phyloP scores from a whole-genome alignment of 768 basidiomycete genomes.

The Lactifluus volemus region DNA sequence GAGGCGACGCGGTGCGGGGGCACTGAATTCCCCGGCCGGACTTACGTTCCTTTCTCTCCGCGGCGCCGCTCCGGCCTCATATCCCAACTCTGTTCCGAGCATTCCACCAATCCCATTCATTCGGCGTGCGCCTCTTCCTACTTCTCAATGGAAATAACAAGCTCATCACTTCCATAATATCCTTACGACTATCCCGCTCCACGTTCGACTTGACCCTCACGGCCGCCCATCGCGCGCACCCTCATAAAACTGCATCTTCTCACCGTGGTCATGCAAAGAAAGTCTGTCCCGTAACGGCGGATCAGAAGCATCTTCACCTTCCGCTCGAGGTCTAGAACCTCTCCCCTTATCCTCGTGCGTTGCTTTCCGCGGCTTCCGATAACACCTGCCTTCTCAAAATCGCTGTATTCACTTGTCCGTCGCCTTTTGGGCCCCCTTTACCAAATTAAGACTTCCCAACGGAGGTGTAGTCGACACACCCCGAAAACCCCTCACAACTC shows the following conservation, averaged over 20 bases:
- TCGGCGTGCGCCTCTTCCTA: not conserved
- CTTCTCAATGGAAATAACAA: not conserved
- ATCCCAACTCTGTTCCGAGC: conserved; percentile 7
- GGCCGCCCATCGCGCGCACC: conserved; percentile 19
- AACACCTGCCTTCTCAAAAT: conserved; percentile 16
- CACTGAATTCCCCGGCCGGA: conserved; percentile 20
- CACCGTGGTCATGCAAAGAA: conserved; percentile 14
- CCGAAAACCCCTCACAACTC: conserved; percentile 13
- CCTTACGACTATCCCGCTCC: not conserved
- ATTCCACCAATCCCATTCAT: conserved; percentile 8
- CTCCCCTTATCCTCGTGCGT: conserved; percentile 20
- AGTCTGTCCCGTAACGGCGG: conserved; percentile 16
- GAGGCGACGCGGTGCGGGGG: conserved; percentile 18
- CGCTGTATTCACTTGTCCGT: conserved; percentile 10
- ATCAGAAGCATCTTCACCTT: conserved; percentile 19
- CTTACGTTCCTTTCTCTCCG: conserved; percentile 21
- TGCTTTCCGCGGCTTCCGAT: conserved; percentile 19
- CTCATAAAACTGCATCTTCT: conserved; percentile 15
- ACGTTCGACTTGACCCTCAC: conserved; percentile 6
- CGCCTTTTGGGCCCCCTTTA: not conserved
- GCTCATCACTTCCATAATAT: conserved; percentile 6
- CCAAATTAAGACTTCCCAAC: conserved; percentile 7
- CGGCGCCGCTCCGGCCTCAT: conserved; percentile 20
- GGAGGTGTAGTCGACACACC: conserved; percentile 7
- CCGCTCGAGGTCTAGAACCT: conserved; percentile 15